Evolutionary conservation across 805 yeast species (phyloP), one percentile per base, ranked within the genome.

Genomic region (Starmerella potacharoeniae): DNA sequence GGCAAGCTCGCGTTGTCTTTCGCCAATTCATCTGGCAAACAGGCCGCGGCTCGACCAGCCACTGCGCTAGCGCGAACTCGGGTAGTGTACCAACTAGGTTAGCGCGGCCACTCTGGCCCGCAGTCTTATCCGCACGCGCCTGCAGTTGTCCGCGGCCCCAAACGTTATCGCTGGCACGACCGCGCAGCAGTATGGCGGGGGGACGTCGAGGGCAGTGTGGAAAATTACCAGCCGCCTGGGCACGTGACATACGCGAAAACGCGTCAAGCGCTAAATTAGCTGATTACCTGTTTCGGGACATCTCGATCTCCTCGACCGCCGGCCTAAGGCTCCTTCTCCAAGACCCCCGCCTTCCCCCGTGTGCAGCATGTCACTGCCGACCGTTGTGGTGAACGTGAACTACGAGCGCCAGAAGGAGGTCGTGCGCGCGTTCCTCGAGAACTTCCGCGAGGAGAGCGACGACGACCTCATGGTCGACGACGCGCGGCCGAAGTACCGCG

Each of bases 351-450:
- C 13, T n/a, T 9, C n/a, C 35, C 30, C 34, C 37, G 6, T 29
- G n/a, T 4, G 45, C 17, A 35, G 14, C 13, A 59, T 59, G 55
- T 55, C 63, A 31, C 56, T 64, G 45, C 65, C 66, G 3, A 57
- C 61, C 11, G 61, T 62, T 4, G 36, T 48, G 34, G 52, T 86
- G 55, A 78, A 83, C 58, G 78, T 86, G 68, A 86, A 89, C 71
- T 90, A 89, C 68, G 76, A 75, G 49, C 83, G 79, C 48, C 75
- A 87, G 61, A 73, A 76, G 53, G 75, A 75, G 22, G 72, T 77
- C 31, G 77, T 85, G 49, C 73, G 75, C 58, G 84, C 82, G 58
- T 89, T 89, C 69, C 68, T 89, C 54, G 70, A 75, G 33, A 84
- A 85, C 63, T 89, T 73, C 75, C 16, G 49, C 35, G 55, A 85